Percentiles rank a stretch among this genome's conserved stretches.
Conservation (phyloP, 2,329 filamentous ascomycete species). For the Aspergillus hiratsukae region DNA sequence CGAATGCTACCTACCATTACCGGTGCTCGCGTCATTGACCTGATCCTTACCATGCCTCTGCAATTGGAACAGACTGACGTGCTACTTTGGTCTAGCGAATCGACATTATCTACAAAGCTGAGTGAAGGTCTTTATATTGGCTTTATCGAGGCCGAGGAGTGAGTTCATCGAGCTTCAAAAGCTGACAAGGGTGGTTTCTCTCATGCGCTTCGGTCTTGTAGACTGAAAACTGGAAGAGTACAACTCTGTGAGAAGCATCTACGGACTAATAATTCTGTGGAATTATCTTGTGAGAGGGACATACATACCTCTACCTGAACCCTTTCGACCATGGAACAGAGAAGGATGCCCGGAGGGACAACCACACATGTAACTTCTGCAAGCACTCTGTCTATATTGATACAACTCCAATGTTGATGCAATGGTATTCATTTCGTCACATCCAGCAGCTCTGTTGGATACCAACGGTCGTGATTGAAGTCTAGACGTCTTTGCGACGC, state of each 20-base stretch:
- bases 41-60: background rate
- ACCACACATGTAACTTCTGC: background rate
- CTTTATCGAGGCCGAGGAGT: background rate
- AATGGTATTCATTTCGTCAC: conserved; percentile 11
- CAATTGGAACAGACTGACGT: conserved; percentile 10
- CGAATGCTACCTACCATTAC: conserved; percentile 8
- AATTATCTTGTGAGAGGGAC: too few species aligned
- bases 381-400: background rate
- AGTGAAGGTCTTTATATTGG: background rate
- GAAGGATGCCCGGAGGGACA: background rate
- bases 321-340: background rate
- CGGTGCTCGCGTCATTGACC: conserved; percentile 19
- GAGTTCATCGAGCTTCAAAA: background rate
- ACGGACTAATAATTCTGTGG: too few species aligned
- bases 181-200: background rate
- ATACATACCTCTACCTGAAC: background rate
- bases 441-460: conserved; percentile 1
- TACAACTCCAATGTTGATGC: background rate
- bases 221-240: background rate
- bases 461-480: background rate
- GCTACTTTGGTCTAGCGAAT: background rate
- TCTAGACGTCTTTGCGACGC: conserved; percentile 1
- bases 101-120: background rate
- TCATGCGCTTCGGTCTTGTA: background rate
- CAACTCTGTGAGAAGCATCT: background rate